Base-by-base conservation (phyloP, 2,329 filamentous ascomycete genomes). In the Onygena corvina region DNA sequence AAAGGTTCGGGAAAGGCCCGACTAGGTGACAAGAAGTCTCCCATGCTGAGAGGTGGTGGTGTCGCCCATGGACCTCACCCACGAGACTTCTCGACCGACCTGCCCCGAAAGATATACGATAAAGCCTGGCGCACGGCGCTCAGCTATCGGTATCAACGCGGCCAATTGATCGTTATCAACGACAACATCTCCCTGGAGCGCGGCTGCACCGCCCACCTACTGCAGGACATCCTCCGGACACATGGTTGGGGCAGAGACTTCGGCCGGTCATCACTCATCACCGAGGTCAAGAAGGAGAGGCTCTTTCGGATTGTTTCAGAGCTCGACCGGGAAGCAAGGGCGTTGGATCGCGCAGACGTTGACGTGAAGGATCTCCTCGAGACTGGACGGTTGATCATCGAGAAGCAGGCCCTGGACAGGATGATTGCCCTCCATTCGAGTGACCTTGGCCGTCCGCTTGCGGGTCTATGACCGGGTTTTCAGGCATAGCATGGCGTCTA, bases 331-430 rank as follows among this genome's bases (percentile, higher is more conserved):
- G 76, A 88, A 53, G 86, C 84, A 16, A 77, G 80, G 50, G 82
- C 83, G 6, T 71, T 88, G 57, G 76, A 78, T 50, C 72, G 83
- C 52, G 71, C 76, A n/a, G 84, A 94, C 54, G 86, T 98, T 30
- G 92, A 96, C 67, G 87, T 98, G 54, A 98, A 96, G 76, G 86
- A 96, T 65, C 68, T 98, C 55, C 70, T 98, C 57, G 86, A 92
- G 71, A 81, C 83, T 48, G 84, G 85, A 48, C 80, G 88, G 60
- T 72, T 98, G 53, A 81, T 98, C 52, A 80, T 98, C 60, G 92
- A 98, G 76, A 79, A 84, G 64, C 70, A 72, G 35, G 90, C 90
- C 30, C 73, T 98, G 61, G 76, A 81, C 65, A 75, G 78, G 64
- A 79, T 96, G 63, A 75, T 95, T 60, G 68, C 73, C 62, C 69